These are phyloP conservation scores for Scytalidium sp. DNA, from an alignment of 2,329 filamentous ascomycete genomes.

Conservation along the genomic window DNA sequence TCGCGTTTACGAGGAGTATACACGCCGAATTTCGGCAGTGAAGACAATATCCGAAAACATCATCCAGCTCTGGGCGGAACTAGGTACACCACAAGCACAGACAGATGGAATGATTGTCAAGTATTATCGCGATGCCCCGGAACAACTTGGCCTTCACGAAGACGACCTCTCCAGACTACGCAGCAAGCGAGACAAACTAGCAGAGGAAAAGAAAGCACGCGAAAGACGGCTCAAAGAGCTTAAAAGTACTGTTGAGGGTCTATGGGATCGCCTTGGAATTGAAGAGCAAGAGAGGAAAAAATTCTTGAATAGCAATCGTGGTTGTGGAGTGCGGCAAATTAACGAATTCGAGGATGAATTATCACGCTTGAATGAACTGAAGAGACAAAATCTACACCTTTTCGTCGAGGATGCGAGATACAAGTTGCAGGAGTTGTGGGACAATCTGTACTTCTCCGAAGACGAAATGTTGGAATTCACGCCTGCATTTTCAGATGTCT, in stretches of 20 bases:
- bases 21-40: constrained; percentile 73
- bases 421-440: constrained; percentile 93
- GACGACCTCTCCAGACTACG: constrained; percentile 76
- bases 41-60: constrained; percentile 76
- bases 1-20: constrained; percentile 95
- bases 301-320: constrained; percentile 84
- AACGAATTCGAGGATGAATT: constrained; percentile 96
- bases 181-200: constrained; percentile 73
- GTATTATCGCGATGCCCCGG: constrained; percentile 83
- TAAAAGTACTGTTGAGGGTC: constrained; percentile 70
- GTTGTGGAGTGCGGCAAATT: constrained; percentile 86
- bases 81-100: constrained; percentile 90
- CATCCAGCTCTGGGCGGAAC: constrained; percentile 91
- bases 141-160: constrained; percentile 89
- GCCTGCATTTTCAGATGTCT: constrained; percentile 94
- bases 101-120: constrained; percentile 86
- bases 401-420: constrained; percentile 94
- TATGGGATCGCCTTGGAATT: constrained; percentile 87
- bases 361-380: constrained; percentile 81
- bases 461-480: constrained; percentile 99
- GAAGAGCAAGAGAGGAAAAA: constrained; percentile 79
- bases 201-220: constrained; percentile 83
- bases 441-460: constrained; percentile 88
- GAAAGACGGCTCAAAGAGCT: constrained; percentile 76
- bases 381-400: constrained; percentile 89